Base-by-base conservation (phyloP, 352 stramenopile species). In the Phytophthora crassamura region DNA sequence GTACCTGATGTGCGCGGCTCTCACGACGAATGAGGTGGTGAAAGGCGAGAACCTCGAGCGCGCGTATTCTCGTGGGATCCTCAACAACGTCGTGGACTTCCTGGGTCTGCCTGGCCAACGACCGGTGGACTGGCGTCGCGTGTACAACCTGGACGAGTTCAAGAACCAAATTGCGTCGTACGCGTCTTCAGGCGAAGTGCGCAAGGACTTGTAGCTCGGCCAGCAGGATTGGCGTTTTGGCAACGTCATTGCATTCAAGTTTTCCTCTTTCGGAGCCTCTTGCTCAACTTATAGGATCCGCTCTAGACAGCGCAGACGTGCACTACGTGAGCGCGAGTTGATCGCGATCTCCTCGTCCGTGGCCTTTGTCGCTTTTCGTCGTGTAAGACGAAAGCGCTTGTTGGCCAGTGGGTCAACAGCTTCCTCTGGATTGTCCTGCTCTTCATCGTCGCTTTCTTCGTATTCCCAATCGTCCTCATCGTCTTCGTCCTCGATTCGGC, bases 11-110 rank as follows among this genome's bases (percentile, higher is more conserved):
- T 61, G 75, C 25, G 73, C 73, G 25, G 77, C 80, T 10, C 78
- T 89, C 33, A 94, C 86, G 38, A 94, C 86, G 18, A 92, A 94
- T 61, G 86, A 94, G 47, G 76, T 91, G n/a, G 74, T 94, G 18
- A 92, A 88, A 63, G 69, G 67, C 39, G 81, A 89, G 49, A 89
- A 87, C 56, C 56, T 75, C 9, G 43, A 76, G 20, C 77, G 72
- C 11, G 74, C 68, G 16, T 94, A 88, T 49, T 92, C 86, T 5
- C 76, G 79, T 30, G 86, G 83, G 0, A 55, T 87, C 10, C 28
- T 74, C n/a, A 64, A 51, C 15, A 94, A 94, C 62, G 40, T 76
- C 0, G 59, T 88, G 20, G 82, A 90, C 42, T 94, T 94, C 51
- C 75, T 92, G 10, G 71, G 72, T 2, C 28, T 91, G 22, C 61